Evolutionary conservation across 164 flowering plant genomes (phyloP), one percentile per base, ranked within the genome.

Genomic region (Annona cherimola): DNA sequence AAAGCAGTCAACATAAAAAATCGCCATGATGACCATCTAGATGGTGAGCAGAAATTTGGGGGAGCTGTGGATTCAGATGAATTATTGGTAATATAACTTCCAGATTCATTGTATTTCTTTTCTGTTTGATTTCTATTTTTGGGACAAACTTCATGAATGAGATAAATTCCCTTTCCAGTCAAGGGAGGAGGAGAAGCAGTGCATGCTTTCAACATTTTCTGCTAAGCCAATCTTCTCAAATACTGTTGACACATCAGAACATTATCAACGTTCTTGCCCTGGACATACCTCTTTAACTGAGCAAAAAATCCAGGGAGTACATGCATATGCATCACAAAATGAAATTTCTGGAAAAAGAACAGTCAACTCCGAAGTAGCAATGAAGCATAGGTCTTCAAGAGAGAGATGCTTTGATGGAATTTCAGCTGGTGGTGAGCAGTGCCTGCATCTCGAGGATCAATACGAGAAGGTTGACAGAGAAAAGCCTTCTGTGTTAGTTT

Each of bases 131-230:
- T 64, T 35, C 41, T 63, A 26, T 54, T 64, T 35, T 45, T 63
- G 26, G 5, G 63, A 55, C 16, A 45, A 70, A 63, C 20, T 67
- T 69, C 57, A 6, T 62, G 40, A 46, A 6, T 62, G 40, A 46
- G 45, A 45, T 71, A 16, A 26, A 64, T 77, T 4, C 45, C 42
- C 62, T 64, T 78, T 73, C 70, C 84, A 79, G 79, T 64, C 67
- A 26, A 26, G 35, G 42, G 55, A 75, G 39, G 66, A 67, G 66
- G 73, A 40, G 42, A 76, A 39, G 66, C 16, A 63, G 41, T 14
- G 1, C 62, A 5, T 41, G 42, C 46, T 41, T 16, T 63, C 66
- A 8, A 65, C 45, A 19, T 43, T 20, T 60, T 66, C 71, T 26
- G 26, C 42, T 50, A 45, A 55, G 62, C 69, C 26, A 57, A 61